Percentiles rank a stretch among this genome's conserved stretches.
These are phyloP conservation scores for Xerocomellus dryophilus DNA, from an alignment of 768 basidiomycete genomes.

Conservation along the genomic window DNA sequence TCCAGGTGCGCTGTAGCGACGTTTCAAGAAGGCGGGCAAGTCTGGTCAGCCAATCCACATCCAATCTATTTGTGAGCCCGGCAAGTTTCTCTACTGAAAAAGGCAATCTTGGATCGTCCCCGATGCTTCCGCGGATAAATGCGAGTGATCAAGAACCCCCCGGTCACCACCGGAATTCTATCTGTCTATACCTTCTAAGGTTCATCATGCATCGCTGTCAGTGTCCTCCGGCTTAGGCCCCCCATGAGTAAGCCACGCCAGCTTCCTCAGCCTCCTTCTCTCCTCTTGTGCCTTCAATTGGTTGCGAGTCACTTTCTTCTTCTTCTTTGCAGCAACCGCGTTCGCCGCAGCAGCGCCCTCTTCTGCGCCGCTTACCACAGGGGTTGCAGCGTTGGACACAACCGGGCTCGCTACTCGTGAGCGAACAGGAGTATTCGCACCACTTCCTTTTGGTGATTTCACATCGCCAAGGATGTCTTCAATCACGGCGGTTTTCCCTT, in stretches of 20 bases:
- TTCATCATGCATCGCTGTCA: conserved; percentile 57
- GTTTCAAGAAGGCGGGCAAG: conserved; percentile 10
- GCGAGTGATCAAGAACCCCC: conserved; percentile 20
- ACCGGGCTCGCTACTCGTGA: conserved; percentile 70
- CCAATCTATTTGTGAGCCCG: not conserved
- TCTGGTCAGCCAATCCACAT: not conserved
- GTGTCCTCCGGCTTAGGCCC: conserved; percentile 83
- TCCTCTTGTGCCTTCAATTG: conserved; percentile 89
- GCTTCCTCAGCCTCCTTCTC: conserved; percentile 71
- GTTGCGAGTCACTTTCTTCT: conserved; percentile 90
- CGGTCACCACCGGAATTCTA: conserved; percentile 15
- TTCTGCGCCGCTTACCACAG: conserved; percentile 76
- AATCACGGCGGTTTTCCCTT: conserved; percentile 82
- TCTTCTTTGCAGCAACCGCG: conserved; percentile 54
- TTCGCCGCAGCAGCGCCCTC: conserved; percentile 42
- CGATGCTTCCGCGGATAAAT: conserved; percentile 25
- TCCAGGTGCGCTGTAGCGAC: conserved; percentile 17
- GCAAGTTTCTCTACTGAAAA: conserved; percentile 16
- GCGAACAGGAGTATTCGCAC: conserved; percentile 64
- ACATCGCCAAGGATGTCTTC: conserved; percentile 79
- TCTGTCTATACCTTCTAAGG: conserved; percentile 13
- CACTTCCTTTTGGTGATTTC: conserved; percentile 69
- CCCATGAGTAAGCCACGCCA: conserved; percentile 80
- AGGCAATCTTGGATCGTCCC: conserved; percentile 33
- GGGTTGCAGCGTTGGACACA: conserved; percentile 70